phyloP scores from a whole-genome alignment of 345 rosid species.

The Physaria fendleri region DNA sequence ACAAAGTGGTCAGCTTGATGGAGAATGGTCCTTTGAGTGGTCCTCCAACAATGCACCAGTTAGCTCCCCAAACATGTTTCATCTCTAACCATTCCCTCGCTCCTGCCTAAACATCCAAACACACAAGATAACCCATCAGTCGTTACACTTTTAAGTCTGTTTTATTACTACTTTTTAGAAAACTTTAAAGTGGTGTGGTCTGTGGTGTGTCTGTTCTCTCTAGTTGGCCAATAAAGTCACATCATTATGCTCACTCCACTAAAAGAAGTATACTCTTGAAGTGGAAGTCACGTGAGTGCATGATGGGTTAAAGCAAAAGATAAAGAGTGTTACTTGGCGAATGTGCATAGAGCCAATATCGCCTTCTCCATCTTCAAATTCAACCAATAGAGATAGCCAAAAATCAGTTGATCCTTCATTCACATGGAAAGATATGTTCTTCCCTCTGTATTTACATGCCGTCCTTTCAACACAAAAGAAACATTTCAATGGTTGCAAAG shows the following conservation, averaged over 20 bases:
- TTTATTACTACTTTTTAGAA: conserved; percentile 10
- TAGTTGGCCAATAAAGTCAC: no score
- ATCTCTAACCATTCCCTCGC: conserved; percentile 77
- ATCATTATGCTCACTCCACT: no score
- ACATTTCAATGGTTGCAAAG: no score
- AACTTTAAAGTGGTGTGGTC: not conserved
- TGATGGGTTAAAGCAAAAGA: no score
- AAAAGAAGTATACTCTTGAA: conserved; percentile 6
- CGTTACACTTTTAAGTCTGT: conserved; percentile 2
- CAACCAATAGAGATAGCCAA: conserved; percentile 82
- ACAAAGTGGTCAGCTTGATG: conserved; percentile 30
- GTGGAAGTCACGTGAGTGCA: conserved; percentile 16
- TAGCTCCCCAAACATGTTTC: conserved; percentile 98
- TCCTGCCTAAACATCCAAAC: conserved; percentile 47
- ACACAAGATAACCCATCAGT: no score
- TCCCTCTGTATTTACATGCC: conserved; percentile 76
- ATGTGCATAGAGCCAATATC: conserved; percentile 95
- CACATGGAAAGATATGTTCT: conserved; percentile 81
- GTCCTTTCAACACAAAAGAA: no score
- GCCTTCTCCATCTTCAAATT: conserved; percentile 96
- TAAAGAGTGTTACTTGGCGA: conserved; percentile 46
- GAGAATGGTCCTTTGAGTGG: conserved; percentile 93
- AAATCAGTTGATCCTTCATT: conserved; percentile 86
- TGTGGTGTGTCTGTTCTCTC: no score
- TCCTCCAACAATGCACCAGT: conserved; percentile 67